These are phyloP conservation scores for Podospora pseudopauciseta DNA, from an alignment of 495 filamentous ascomycete species.

Conservation along the genomic window DNA sequence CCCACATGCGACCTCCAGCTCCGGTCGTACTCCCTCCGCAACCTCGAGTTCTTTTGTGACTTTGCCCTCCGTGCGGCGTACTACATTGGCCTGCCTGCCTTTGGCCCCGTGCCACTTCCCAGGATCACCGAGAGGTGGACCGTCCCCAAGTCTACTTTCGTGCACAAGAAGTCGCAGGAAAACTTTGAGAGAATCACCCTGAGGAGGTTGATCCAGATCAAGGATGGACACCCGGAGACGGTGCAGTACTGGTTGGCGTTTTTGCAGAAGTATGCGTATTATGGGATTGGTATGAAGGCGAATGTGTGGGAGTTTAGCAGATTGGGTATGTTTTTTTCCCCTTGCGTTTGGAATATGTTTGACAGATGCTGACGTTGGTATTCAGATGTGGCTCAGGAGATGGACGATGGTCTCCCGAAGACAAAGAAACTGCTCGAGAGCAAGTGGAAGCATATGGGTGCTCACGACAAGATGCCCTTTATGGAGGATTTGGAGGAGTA, in stretches of 20 bases:
- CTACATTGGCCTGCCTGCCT: conserved; percentile 82
- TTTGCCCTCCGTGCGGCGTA: conserved; percentile 94
- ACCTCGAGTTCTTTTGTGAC: conserved; percentile 91
- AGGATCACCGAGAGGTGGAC: conserved; percentile 88
- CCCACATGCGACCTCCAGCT: conserved; percentile 88
- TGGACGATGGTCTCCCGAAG: conserved; percentile 58
- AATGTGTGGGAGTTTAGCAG: conserved; percentile 87
- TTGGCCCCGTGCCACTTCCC: conserved; percentile 84
- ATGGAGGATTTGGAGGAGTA: conserved; percentile 55
- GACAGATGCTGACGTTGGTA: neutral
- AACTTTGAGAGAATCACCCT: conserved; percentile 92
- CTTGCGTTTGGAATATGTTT: neutral
- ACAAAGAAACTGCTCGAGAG: conserved; percentile 57
- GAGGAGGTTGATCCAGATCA: conserved; percentile 84
- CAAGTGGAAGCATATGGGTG: conserved; percentile 62
- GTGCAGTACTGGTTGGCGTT: conserved; percentile 92
- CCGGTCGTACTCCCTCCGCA: conserved; percentile 84
- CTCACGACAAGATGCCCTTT: conserved; percentile 47
- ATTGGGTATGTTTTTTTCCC: conserved; percentile 49
- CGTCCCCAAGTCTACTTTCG: conserved; percentile 82
- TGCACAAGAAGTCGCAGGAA: conserved; percentile 95
- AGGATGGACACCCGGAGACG: conserved; percentile 83
- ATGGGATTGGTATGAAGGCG: conserved; percentile 97
- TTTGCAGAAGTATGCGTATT: conserved; percentile 81
- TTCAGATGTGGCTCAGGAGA: conserved; percentile 60